Evolutionary conservation across 2,329 filamentous ascomycete genomes (phyloP).

Genomic region (Clonostachys chloroleuca): DNA sequence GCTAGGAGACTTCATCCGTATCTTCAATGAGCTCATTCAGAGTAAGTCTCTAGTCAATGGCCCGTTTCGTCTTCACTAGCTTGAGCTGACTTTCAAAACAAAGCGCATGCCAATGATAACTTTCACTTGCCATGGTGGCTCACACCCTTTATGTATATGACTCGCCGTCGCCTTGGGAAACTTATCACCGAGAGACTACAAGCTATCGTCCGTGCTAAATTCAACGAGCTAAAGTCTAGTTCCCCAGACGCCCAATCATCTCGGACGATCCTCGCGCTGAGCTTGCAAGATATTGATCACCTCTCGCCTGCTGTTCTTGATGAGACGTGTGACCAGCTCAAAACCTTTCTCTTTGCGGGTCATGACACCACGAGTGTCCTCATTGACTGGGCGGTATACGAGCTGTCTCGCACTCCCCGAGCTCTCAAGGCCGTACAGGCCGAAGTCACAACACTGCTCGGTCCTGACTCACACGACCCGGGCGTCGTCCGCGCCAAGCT

Average conservation of each 20-base stretch:
- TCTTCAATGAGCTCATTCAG: slow-evolving; percentile 16
- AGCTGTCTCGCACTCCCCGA: slow-evolving; percentile 68
- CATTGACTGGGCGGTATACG: slow-evolving; percentile 78
- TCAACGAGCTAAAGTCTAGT: too few relatives aligned
- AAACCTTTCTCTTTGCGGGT: slow-evolving; percentile 78
- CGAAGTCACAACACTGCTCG: slow-evolving; percentile 49
- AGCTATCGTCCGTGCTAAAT: too few relatives aligned
- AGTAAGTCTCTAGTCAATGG: neutral
- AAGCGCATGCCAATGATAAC: slow-evolving; percentile 3
- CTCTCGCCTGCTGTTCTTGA: slow-evolving; percentile 15
- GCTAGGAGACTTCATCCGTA: slow-evolving; percentile 18
- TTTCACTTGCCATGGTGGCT: slow-evolving; percentile 12
- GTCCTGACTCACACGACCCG: slow-evolving; percentile 9
- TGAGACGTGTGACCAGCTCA: slow-evolving; percentile 67
- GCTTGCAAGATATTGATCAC: slow-evolving; percentile 15
- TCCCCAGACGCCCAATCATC: neutral
- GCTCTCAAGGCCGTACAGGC: slow-evolving; percentile 63
- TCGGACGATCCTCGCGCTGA: slow-evolving; percentile 14
- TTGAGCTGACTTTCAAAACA: neutral
- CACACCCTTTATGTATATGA: slow-evolving; percentile 6
- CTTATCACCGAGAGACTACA: neutral
- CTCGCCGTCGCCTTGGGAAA: slow-evolving; percentile 8
- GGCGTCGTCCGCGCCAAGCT: slow-evolving; percentile 15
- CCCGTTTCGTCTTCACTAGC: neutral
- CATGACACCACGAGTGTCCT: slow-evolving; percentile 83